These are phyloP conservation scores for Acacia melanoxylon DNA, from an alignment of 306 rosid species.

Conservation along the genomic window DNA sequence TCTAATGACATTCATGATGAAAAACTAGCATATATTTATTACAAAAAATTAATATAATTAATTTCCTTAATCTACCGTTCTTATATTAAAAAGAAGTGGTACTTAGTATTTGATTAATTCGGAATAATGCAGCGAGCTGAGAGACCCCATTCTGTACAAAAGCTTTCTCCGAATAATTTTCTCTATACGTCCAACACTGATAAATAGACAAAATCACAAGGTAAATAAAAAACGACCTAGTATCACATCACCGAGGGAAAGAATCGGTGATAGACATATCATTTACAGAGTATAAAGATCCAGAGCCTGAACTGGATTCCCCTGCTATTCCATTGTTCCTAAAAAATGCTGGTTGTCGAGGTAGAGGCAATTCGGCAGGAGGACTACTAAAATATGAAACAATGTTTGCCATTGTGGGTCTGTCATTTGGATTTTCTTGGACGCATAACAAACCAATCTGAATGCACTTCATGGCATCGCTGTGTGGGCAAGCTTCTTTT, in stretches of 20 bases:
- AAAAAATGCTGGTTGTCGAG: conserved; percentile 33
- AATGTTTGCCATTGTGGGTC: conserved; percentile 42
- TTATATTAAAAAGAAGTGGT: too few species aligned
- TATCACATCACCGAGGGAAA: not conserved
- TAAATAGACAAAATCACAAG: too few species aligned
- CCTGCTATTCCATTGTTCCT: not conserved
- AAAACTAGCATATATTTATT: too few species aligned
- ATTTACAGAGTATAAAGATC: not conserved
- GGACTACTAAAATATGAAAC: conserved; percentile 31
- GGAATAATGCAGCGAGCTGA: too few species aligned
- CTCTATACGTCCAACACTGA: too few species aligned
- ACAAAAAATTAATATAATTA: too few species aligned
- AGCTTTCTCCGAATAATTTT: too few species aligned
- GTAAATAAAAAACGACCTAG: too few species aligned
- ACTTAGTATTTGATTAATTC: too few species aligned
- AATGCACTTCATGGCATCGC: conserved; percentile 29
- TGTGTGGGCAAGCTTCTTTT: not conserved
- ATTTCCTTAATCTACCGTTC: too few species aligned
- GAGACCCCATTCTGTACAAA: too few species aligned
- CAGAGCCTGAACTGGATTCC: conserved; percentile 11
- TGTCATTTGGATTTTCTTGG: conserved; percentile 39
- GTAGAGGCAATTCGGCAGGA: conserved; percentile 28
- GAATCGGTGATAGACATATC: not conserved
- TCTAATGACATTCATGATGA: too few species aligned
- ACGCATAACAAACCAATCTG: conserved; percentile 47